Conservation (phyloP, 1,139 yeast species). For the Tardiomyces digboiensis region DNA sequence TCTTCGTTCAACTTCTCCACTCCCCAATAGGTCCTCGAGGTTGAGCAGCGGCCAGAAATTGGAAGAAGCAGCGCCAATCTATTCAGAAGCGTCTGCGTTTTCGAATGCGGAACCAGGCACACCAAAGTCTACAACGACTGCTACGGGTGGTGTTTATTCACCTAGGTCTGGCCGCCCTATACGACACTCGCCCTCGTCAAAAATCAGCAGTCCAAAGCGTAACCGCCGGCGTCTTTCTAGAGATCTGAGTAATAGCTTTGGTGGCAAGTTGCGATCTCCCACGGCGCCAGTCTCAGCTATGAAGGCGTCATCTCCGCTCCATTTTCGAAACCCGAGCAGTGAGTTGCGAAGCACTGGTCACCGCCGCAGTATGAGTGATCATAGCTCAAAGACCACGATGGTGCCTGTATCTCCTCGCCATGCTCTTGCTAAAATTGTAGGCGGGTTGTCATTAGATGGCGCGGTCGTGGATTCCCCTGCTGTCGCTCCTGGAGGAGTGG, state of each 20-base stretch:
- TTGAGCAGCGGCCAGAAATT: neutral
- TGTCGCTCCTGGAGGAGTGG: too few relatives aligned
- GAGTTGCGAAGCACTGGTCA: neutral
- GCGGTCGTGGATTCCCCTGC: too few relatives aligned
- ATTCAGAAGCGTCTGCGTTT: neutral
- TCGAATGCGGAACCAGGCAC: neutral
- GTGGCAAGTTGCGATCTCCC: neutral
- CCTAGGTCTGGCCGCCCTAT: neutral
- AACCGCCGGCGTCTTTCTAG: neutral
- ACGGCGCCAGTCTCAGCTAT: neutral
- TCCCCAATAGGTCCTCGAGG: neutral
- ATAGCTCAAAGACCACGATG: neutral
- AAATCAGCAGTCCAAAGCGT: neutral
- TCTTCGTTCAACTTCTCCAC: constrained; percentile 13
- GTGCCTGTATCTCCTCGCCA: constrained; percentile 3
- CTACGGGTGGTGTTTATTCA: neutral
- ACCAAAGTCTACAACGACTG: neutral
- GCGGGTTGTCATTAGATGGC: neutral
- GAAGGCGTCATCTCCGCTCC: neutral
- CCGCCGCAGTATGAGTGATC: neutral
- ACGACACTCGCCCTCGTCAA: neutral
- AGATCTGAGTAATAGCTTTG: neutral
- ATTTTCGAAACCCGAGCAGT: neutral
- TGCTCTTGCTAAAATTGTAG: constrained; percentile 2
- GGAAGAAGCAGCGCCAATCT: neutral